Percentiles rank a stretch among this genome's conserved stretches.
Conservation (phyloP, 2,329 filamentous ascomycete species). For the Fusarium phyllophilum region DNA sequence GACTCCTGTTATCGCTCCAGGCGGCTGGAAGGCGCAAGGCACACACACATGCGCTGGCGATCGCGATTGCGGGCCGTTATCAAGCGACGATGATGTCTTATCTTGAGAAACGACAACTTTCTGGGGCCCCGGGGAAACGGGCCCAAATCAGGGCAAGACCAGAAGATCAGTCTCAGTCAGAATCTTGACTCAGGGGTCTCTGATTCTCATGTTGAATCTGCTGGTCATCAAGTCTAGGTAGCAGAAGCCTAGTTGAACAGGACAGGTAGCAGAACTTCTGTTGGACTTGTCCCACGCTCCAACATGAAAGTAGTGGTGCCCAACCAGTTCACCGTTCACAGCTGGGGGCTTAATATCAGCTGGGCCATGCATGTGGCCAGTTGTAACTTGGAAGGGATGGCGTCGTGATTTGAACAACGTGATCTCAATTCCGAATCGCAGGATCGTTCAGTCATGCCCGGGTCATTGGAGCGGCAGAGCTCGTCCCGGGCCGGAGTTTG, state of each 20-base stretch:
- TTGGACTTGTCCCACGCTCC: constrained; percentile 8
- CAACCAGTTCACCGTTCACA: background rate
- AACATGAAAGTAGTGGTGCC: background rate
- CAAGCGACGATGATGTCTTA: constrained; percentile 28
- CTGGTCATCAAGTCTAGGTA: constrained; percentile 3
- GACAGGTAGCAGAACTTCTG: background rate
- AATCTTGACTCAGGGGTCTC: constrained; percentile 25
- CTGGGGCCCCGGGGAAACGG: constrained; percentile 29
- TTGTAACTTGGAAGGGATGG: constrained; percentile 19
- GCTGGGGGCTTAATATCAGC: constrained; percentile 6
- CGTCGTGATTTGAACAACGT: constrained; percentile 26
- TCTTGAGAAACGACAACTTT: constrained; percentile 14
- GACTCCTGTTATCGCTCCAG: constrained; percentile 7
- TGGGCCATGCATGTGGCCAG: constrained; percentile 30
- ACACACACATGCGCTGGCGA: background rate
- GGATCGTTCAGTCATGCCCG: constrained; percentile 1
- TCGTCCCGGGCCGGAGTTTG: constrained; percentile 4
- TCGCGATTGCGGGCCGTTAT: constrained; percentile 23
- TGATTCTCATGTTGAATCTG: background rate
- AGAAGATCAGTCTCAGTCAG: background rate
- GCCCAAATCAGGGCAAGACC: constrained; percentile 13
- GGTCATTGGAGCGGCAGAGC: constrained; percentile 19
- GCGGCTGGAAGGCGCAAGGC: constrained; percentile 10
- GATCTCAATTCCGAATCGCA: constrained; percentile 14
- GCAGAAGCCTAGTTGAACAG: constrained; percentile 6